A percentile compares a stretch with the other conserved stretches of the same genome.
These are phyloP conservation scores for Lichina pygmaea DNA, from an alignment of 495 filamentous ascomycete species.

Conservation along the genomic window DNA sequence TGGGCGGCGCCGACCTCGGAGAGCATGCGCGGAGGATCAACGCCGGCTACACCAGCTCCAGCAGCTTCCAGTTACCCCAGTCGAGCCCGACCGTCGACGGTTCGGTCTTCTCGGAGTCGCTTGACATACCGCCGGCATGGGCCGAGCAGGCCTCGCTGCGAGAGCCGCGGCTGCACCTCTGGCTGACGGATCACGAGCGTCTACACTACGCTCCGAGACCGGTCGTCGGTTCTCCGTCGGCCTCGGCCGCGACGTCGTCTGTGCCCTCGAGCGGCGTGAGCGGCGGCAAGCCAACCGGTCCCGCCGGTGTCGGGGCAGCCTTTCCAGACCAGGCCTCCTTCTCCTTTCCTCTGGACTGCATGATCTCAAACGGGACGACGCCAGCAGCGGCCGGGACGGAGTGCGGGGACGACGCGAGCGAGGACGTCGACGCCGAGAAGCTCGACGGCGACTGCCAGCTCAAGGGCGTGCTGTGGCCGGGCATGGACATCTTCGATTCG, in stretches of 20 bases:
- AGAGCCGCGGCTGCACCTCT: background rate
- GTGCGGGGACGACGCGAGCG: background rate
- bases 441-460: slow-evolving; percentile 14
- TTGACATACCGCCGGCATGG: background rate
- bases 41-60: no score
- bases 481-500: slow-evolving; percentile 75
- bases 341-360: no score
- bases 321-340: background rate
- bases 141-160: background rate
- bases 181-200: background rate
- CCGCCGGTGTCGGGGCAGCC: background rate
- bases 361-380: no score
- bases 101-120: background rate
- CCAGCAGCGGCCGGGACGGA: background rate
- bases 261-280: background rate
- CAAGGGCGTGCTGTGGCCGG: slow-evolving; percentile 56
- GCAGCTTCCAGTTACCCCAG: background rate
- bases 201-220: background rate
- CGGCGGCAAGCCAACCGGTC: background rate
- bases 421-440: slow-evolving; percentile 1
- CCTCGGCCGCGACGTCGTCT: background rate
- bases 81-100: background rate
- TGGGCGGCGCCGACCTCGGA: background rate
- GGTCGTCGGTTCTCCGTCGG: background rate
- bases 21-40: background rate